Base-by-base conservation (phyloP, 208 protist species). In the Trypanosoma cruzi region DNA sequence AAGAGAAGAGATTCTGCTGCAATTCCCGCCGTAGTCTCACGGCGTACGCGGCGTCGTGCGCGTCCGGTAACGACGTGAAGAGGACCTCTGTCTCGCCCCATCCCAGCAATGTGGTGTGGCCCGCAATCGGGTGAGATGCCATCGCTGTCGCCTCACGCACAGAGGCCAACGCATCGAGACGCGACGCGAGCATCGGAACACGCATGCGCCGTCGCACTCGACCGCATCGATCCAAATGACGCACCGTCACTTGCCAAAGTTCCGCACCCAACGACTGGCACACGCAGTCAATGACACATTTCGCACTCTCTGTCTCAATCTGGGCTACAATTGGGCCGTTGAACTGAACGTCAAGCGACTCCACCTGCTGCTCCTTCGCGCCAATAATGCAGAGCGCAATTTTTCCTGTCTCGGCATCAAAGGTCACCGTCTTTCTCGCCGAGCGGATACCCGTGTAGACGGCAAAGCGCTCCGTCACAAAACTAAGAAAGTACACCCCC, bases 141-240 rank as follows among this genome's bases (percentile, higher is more conserved):
- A 58, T 55, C 26, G 56, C 66, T 11, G 67, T 70, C 7, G 75
- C 70, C 37, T 85, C 82, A 22, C 81, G 82, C 40, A 93, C 85
- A 2, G 88, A 90, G n/a, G 82, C 75, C n/a, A 93, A 71, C 1
- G 88, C 88, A 62, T 90, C 83, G 2, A 93, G 77, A 4, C 88
- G 84, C 0, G 82, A 87, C 11, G 88, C 88, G 13, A 90, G 75
- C 82, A 89, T 93, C 63, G 88, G 88, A 37, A 90, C 79, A 22
- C 81, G 84, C 88, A 93, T 93, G 29, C 85, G 88, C 4, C 88
- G 76, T 18, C 88, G 85, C 44, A 93, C 75, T n/a, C 82, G 85
- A 0, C 76, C 83, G 36, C 75, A 89, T 42, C 73, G 77, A 49
- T 91, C 82, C 48, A 93, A 70, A 36, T 70, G 65, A 29, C 80